Conservation (phyloP, 179 eudicot genomes). For the Drosera spatulata region DNA sequence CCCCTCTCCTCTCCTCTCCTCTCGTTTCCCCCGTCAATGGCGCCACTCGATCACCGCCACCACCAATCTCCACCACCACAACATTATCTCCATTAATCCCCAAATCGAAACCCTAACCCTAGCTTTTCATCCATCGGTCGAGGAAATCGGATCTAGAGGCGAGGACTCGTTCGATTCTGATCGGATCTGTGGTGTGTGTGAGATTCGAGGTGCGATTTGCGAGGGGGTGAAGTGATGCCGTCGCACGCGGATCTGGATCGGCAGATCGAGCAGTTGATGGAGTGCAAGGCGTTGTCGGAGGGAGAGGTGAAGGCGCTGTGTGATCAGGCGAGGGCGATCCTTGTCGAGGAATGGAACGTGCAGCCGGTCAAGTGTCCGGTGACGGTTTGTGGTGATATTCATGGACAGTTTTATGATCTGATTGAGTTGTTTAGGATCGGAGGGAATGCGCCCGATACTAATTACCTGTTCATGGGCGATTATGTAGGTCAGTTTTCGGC, state of each 20-base stretch:
- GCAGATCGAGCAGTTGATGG: slow-evolving; percentile 81
- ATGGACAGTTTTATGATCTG: slow-evolving; percentile 82
- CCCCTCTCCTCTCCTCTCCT: no score
- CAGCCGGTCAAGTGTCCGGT: slow-evolving; percentile 92
- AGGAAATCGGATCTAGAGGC: no score
- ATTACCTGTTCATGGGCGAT: slow-evolving; percentile 97
- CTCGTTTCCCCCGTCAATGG: no score
- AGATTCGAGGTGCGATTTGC: no score
- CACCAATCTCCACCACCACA: no score
- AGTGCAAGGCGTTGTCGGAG: slow-evolving; percentile 69
- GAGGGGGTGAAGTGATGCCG: slow-evolving; percentile 34
- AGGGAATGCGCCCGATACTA: slow-evolving; percentile 79
- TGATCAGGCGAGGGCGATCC: slow-evolving; percentile 76
- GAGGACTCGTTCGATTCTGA: no score
- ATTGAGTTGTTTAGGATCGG: slow-evolving; percentile 79
- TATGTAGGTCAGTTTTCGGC: slow-evolving; percentile 63
- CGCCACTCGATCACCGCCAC: no score
- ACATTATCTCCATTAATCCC: no score
- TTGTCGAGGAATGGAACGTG: slow-evolving; percentile 92
- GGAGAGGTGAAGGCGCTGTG: slow-evolving; percentile 68
- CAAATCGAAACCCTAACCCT: no score
- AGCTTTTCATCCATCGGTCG: no score
- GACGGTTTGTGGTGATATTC: slow-evolving; percentile 11
- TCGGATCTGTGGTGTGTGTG: no score
- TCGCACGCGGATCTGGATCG: slow-evolving; percentile 70